Base-by-base conservation (phyloP, 768 basidiomycete species). In the Pluteus cervinus region DNA sequence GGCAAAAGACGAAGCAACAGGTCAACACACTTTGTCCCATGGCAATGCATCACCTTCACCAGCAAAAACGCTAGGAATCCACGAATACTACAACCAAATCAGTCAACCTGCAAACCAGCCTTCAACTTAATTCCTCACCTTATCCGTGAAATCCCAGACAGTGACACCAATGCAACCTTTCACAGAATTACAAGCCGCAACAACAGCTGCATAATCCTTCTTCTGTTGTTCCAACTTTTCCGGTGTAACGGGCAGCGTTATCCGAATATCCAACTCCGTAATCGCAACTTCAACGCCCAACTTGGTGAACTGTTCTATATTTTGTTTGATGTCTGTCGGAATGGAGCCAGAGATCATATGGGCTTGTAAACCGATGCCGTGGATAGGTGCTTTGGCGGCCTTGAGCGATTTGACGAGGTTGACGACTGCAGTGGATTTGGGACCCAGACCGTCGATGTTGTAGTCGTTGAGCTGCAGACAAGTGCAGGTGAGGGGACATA, bases 221-320 rank as follows among this genome's bases (percentile, higher is more conserved):
- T 57, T 54, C 47, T 73, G 68, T 43, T 68, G 64, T 34, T 54
- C 55, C n/a, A 68, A 54, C 29, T 28, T 28, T 9, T 28, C 26
- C 14, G 26, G 14, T 28, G 26, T 28, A 28, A 14, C 26, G 26
- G 26, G 26, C 9, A 28, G 26, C 14, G 26, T 28, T 14, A 73
- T 68, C 36, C 73, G 62, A 44, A 67, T 72, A 44, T 76, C 73
- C 29, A 74, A 64, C 52, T 69, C 74, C 5, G 70, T 76, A 43
- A 72, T 62, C 12, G 72, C 73, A 33, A 74, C 66, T 45, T 75
- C 74, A 31, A 76, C 55, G 2, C 75, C 72, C 17, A 76, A 64
- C 11, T 64, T 63, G 12, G 68, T 63, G 50, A 76, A 67, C 36
- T 60, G 52, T 44, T 64, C 46, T 40, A 73, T 56, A 43, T 67